Base-by-base conservation (phyloP, 306 rosid species). In the Benincasa hispida region DNA sequence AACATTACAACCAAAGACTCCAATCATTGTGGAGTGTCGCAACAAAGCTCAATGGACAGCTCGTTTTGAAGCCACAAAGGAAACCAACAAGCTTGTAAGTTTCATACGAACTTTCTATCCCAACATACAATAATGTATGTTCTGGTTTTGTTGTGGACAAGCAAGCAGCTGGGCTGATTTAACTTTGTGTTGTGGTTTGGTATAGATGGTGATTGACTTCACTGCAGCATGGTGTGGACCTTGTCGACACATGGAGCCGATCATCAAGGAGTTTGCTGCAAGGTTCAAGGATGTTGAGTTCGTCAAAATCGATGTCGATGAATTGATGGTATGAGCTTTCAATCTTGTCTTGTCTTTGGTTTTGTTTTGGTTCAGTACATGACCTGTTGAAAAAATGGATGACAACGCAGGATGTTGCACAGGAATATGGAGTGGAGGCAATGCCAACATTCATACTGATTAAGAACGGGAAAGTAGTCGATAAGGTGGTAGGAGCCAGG, bases 161-260 rank as follows among this genome's bases (percentile, higher is more conserved):
- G n/a, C 12, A 10, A 4, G 65, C 53, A 41, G 51, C 51, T 45
- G 21, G 21, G 55, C 5, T 48, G n/a, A 4, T 48, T 14, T 15
- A 13, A 48, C 54, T 48, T 50, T 80, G 82, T 67, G 68, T 61
- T 68, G 74, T 53, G 57, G 8, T 19, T 12, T 69, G 75, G n/a
- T 39, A 17, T 57, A 93, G 98, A 41, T 89, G 88, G 92, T 93
- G 84, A 75, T 93, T 39, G 89, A 91, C 84, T 93, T 93, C 88
- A 84, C 89, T 35, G 91, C 98, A 45, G 74, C 87, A 41, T 93
- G 97, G 97, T 93, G 98, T 77, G 86, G 84, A 78, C 96, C 97
- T 35, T 93, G 98, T 79, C 85, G 86, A 78, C 68, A 77, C 18
- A 91, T 93, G 88, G 90, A 91, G 60, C 87, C 96, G 21, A 60